A percentile compares a stretch with the other conserved stretches of the same genome.
Evolutionary conservation across 768 basidiomycete genomes (phyloP).

Genomic region (Floccularia luteovirens): DNA sequence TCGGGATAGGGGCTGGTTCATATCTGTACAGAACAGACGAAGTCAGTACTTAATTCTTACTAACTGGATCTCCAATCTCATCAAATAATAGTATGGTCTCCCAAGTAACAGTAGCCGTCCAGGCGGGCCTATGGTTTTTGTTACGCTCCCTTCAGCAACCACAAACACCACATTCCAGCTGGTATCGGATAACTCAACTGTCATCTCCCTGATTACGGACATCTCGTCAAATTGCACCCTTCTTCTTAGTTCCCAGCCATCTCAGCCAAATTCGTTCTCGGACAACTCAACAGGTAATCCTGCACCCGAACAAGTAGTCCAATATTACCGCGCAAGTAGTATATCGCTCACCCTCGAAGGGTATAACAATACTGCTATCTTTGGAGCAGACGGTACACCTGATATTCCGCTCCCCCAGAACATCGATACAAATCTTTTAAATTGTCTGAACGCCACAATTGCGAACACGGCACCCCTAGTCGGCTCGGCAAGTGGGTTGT

Average conservation of each 20-base stretch:
- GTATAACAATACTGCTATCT: neutral
- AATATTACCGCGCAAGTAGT: conserved; percentile 65
- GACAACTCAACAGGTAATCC: conserved; percentile 21
- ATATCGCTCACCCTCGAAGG: conserved; percentile 51
- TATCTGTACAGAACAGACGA: conserved; percentile 9
- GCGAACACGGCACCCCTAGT: neutral
- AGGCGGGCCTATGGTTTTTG: conserved; percentile 38
- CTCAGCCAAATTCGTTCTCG: conserved; percentile 17
- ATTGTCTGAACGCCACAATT: neutral
- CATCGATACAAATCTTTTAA: neutral
- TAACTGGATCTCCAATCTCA: neutral
- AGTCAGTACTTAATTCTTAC: conserved; percentile 1
- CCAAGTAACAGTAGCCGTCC: conserved; percentile 37
- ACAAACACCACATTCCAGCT: conserved; percentile 36
- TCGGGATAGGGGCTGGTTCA: conserved; percentile 11
- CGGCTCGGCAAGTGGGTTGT: neutral
- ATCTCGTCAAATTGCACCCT: conserved; percentile 33
- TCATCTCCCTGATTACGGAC: conserved; percentile 31
- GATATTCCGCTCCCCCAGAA: neutral
- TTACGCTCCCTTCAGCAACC: conserved; percentile 31
- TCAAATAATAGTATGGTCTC: conserved; percentile 15
- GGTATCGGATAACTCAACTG: conserved; percentile 39
- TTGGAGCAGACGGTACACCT: neutral
- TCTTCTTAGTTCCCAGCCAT: conserved; percentile 12
- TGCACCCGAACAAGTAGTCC: conserved; percentile 48